Evolutionary conservation across 495 filamentous ascomycete species (phyloP).

Genomic region (Penicillium antarcticum): DNA sequence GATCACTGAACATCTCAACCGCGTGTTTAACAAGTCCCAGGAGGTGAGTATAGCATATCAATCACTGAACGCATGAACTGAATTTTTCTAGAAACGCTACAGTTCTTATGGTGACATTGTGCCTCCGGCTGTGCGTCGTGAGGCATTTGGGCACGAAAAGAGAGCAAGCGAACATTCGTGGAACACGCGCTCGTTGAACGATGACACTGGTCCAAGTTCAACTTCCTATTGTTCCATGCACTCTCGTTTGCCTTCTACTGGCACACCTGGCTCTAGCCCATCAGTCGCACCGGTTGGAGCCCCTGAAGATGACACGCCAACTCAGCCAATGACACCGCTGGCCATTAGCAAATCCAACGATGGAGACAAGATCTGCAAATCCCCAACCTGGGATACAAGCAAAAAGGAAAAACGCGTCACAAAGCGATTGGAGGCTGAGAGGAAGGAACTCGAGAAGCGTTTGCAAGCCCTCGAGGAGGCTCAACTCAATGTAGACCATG

Average conservation of each 20-base stretch:
- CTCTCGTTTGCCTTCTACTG: conserved; percentile 16
- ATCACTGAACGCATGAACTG: not conserved
- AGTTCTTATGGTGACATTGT: not conserved
- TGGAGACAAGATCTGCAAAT: conserved; percentile 11
- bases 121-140: not conserved
- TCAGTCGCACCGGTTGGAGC: conserved; percentile 7
- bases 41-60: conserved; percentile 19
- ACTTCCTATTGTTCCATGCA: conserved; percentile 12
- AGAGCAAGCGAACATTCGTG: conserved; percentile 3
- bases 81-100: conserved; percentile 21
- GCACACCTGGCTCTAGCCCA: conserved; percentile 18
- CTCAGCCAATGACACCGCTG: conserved; percentile 1
- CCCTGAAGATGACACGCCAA: conserved; percentile 4
- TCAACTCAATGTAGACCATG: conserved; percentile 17
- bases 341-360: not conserved
- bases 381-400: conserved; percentile 18
- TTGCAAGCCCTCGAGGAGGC: conserved; percentile 31
- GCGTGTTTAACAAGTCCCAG: conserved; percentile 22
- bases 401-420: conserved; percentile 34
- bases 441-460: conserved; percentile 36
- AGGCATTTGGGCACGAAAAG: not conserved
- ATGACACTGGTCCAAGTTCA: conserved; percentile 16
- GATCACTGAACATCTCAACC: conserved; percentile 35
- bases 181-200: conserved; percentile 2
- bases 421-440: conserved; percentile 35